Percentiles rank a stretch among this genome's conserved stretches.
These are phyloP conservation scores for Arbutus unedo DNA, from an alignment of 148 eudicot species.

Conservation along the genomic window DNA sequence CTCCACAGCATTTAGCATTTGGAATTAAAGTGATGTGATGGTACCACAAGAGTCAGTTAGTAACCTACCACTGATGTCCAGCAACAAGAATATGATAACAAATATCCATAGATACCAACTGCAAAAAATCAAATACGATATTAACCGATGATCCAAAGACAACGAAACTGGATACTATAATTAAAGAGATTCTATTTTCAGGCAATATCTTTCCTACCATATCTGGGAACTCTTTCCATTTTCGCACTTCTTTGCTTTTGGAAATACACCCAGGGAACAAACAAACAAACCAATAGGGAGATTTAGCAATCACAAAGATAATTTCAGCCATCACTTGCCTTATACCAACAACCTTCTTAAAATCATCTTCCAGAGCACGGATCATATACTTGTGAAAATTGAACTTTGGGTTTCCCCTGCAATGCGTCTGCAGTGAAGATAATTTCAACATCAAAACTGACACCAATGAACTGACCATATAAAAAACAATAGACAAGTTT, in stretches of 20 bases:
- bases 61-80: constrained; percentile 72
- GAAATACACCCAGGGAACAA: no score
- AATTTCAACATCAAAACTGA: not conserved
- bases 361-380: constrained; percentile 91
- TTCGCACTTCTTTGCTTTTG: no score
- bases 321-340: constrained; percentile 48
- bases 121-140: constrained; percentile 34
- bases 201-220: no score
- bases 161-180: not conserved
- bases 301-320: not conserved
- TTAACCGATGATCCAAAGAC: not conserved
- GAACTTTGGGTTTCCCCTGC: constrained; percentile 71
- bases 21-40: not conserved
- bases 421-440: constrained; percentile 53
- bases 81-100: constrained; percentile 79
- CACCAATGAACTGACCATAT: constrained; percentile 11
- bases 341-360: constrained; percentile 85
- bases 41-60: no score
- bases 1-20: not conserved
- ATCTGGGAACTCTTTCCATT: no score
- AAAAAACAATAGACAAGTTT: not conserved
- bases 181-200: not conserved
- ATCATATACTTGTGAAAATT: constrained; percentile 97
- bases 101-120: constrained; percentile 98
- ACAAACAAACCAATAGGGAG: not conserved